Percentiles rank a stretch among this genome's conserved stretches.
These are phyloP conservation scores for Candida schatavii DNA, from an alignment of 805 yeast genomes.

Conservation along the genomic window DNA sequence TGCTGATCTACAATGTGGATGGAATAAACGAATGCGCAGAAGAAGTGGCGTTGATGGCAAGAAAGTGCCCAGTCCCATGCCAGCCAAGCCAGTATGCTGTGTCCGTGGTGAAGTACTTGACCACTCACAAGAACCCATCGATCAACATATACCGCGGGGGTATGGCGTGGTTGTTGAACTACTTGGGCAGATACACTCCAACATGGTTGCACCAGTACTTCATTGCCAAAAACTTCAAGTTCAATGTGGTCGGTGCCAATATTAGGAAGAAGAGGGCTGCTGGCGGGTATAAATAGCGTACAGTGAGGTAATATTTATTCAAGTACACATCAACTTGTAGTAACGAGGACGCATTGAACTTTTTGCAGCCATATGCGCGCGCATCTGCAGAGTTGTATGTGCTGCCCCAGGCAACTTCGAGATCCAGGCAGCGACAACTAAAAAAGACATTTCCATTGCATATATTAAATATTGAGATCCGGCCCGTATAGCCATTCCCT, in stretches of 20 bases:
- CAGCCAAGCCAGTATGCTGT: slow-evolving; percentile 26
- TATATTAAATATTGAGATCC: too few relatives aligned
- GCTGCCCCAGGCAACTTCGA: too few relatives aligned
- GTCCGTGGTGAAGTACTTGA: slow-evolving; percentile 19
- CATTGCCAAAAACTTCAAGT: slow-evolving; percentile 24
- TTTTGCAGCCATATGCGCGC: too few relatives aligned
- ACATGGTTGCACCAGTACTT: slow-evolving; percentile 20
- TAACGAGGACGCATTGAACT: too few relatives aligned
- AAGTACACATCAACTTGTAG: too few relatives aligned
- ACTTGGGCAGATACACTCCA: slow-evolving; percentile 19
- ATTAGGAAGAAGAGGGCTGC: slow-evolving; percentile 10
- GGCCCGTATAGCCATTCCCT: too few relatives aligned
- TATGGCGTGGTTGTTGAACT: slow-evolving; percentile 16
- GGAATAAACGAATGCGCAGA: slow-evolving; percentile 19
- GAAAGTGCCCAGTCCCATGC: slow-evolving; percentile 15
- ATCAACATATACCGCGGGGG: slow-evolving; percentile 30
- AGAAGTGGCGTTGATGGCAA: slow-evolving; percentile 20
- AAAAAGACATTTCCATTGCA: too few relatives aligned
- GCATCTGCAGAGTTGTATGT: too few relatives aligned
- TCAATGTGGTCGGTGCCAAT: slow-evolving; percentile 18
- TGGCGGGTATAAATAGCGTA: not conserved
- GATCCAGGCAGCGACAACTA: too few relatives aligned
- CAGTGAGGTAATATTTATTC: too few relatives aligned
- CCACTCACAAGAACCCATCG: slow-evolving; percentile 16
- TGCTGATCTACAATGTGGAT: slow-evolving; percentile 19